Base-by-base conservation (phyloP, 1,284 basidiomycete genomes). In the Trichosporon sp. region DNA sequence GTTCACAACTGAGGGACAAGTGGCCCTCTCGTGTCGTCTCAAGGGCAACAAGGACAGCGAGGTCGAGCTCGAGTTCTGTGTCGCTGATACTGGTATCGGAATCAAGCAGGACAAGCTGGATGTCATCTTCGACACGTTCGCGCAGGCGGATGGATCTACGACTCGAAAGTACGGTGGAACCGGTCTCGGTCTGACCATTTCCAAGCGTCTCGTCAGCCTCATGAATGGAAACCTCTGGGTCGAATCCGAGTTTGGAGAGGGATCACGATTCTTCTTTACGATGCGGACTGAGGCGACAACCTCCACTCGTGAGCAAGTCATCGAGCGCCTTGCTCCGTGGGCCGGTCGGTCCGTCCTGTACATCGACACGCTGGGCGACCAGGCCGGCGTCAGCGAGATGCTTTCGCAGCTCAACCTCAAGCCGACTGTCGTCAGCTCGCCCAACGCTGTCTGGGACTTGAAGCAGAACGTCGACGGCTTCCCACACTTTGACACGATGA, bases 171-270 rank as follows among this genome's bases (percentile, higher is more conserved):
- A 98, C 77, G 96, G 96, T 73, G 96, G 96, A 62, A 99, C 97
- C 0, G 97, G 97, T 80, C 87, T 98, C 1, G 97, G 96, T n/a
- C 86, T 99, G 70, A 94, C 92, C 13, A 95, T 95, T 76, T 95
- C 93, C 35, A 94, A 98, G 78, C 91, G 96, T 0, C 89, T 99
- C 23, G 96, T 98, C 63, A 92, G 91, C 73, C 90, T 99, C 74
- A 99, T 99, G 97, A 90, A 92, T 76, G 97, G 97, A 69, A 94
- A 97, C 78, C 92, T 99, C 86, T 99, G 97, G 97, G 97, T 99
- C 62, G 92, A 97, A 81, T 92, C 90, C 71, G 93, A 97, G 80
- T 89, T 93, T 73, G 89, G 92, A 65, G 91, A 92, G 77, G 97
- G 97, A 15, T 93, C 91, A 81, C 91, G 92, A 82, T 99, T 99